Evolutionary conservation across 495 filamentous ascomycete species (phyloP).

Genomic region (Tuber borchii): DNA sequence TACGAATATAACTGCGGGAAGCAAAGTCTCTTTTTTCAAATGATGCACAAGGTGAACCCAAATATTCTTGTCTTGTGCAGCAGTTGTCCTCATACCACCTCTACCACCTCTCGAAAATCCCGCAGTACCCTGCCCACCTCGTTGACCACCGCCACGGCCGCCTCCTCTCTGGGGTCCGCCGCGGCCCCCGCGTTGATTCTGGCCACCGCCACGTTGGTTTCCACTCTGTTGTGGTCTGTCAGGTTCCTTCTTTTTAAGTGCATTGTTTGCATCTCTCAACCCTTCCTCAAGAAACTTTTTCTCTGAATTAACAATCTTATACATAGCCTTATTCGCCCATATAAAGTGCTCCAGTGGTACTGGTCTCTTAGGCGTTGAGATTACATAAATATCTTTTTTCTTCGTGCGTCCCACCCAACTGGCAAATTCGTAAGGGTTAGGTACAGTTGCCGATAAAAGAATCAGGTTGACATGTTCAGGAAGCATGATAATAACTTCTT

Average conservation of each 20-base stretch:
- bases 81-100: conserved; percentile 70
- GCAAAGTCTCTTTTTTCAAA: conserved; percentile 73
- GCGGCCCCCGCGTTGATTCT: conserved; percentile 47
- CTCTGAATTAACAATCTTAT: conserved; percentile 87
- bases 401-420: conserved; percentile 98
- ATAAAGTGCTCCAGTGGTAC: conserved; percentile 93
- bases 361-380: conserved; percentile 90
- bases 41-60: conserved; percentile 94
- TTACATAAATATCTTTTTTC: conserved; percentile 98
- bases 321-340: conserved; percentile 85
- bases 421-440: conserved; percentile 95
- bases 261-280: conserved; percentile 88
- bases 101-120: conserved; percentile 57
- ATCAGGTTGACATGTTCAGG: conserved; percentile 95
- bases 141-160: conserved; percentile 46
- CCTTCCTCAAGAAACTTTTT: conserved; percentile 72
- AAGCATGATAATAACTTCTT: conserved; percentile 99
- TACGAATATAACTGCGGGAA: conserved; percentile 93
- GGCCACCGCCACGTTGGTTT: conserved; percentile 51
- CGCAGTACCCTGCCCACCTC: conserved; percentile 42
- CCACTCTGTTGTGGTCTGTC: conserved; percentile 48
- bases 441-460: conserved; percentile 89
- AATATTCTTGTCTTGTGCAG: conserved; percentile 88
- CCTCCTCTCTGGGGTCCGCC: conserved; percentile 47
- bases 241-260: conserved; percentile 71